Percentiles rank a stretch among this genome's conserved stretches.
These are phyloP conservation scores for Prunus mongolica DNA, from an alignment of 306 rosid species.

Conservation along the genomic window DNA sequence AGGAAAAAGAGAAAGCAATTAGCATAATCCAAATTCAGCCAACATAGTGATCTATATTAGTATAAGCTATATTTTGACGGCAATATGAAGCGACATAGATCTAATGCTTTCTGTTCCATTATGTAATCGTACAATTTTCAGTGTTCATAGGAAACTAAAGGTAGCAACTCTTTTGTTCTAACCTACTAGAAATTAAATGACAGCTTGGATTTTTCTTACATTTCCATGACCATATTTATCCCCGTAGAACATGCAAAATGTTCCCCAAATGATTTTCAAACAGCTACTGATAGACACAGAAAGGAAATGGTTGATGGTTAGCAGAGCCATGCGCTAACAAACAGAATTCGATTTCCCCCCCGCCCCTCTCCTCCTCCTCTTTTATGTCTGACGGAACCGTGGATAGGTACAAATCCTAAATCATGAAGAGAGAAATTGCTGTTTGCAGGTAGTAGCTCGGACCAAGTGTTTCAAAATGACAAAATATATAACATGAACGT, in stretches of 20 bases:
- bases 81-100: conserved; percentile 22
- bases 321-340: too few species aligned
- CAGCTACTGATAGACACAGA: too few species aligned
- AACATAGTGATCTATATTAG: neutral
- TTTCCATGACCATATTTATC: neutral
- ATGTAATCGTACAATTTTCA: conserved; percentile 22
- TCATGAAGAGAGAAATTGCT: too few species aligned
- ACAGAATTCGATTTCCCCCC: too few species aligned
- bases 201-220: neutral
- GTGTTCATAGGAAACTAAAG: conserved; percentile 19
- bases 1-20: conserved; percentile 14
- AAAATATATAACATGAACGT: too few species aligned
- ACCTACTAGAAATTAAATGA: neutral
- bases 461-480: too few species aligned
- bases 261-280: neutral
- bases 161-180: conserved; percentile 26
- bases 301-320: too few species aligned
- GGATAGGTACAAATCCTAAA: too few species aligned
- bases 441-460: too few species aligned
- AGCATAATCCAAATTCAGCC: conserved; percentile 11
- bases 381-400: too few species aligned
- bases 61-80: conserved; percentile 14
- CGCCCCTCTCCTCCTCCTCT: too few species aligned
- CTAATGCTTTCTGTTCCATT: conserved; percentile 20
- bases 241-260: too few species aligned